phyloP scores from a whole-genome alignment of 495 filamentous ascomycete genomes.

The Cetradonia linearis region DNA sequence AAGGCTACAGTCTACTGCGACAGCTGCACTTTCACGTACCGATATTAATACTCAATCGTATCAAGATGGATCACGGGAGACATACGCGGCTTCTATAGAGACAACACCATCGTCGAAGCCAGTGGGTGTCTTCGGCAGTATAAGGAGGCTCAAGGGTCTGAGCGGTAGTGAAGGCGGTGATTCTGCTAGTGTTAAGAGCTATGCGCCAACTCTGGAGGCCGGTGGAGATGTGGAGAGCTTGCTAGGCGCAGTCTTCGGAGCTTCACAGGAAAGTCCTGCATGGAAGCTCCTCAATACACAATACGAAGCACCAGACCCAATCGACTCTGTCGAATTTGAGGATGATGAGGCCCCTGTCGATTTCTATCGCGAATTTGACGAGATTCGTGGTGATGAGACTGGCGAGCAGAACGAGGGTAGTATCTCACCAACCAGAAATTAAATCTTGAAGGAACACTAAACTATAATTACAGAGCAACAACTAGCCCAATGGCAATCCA shows the following conservation, averaged over 20 bases:
- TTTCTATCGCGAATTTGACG: slow-evolving; percentile 69
- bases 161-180: slow-evolving; percentile 61
- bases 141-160: slow-evolving; percentile 39
- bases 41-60: slow-evolving; percentile 66
- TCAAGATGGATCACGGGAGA: slow-evolving; percentile 53
- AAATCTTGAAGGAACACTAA: slow-evolving; percentile 10
- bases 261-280: slow-evolving; percentile 43
- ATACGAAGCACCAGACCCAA: slow-evolving; percentile 47
- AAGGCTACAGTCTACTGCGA: slow-evolving; percentile 59
- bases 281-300: slow-evolving; percentile 51
- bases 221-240: slow-evolving; percentile 74
- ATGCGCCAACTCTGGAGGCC: slow-evolving; percentile 60
- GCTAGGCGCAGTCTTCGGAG: slow-evolving; percentile 55
- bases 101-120: slow-evolving; percentile 31
- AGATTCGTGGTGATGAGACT: slow-evolving; percentile 54
- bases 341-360: slow-evolving; percentile 47
- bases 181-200: slow-evolving; percentile 72
- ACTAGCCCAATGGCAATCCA: slow-evolving; percentile 66
- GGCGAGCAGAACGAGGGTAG: slow-evolving; percentile 59
- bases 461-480: slow-evolving; percentile 44
- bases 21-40: slow-evolving; percentile 69
- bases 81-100: slow-evolving; percentile 40
- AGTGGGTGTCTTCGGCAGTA: slow-evolving; percentile 34
- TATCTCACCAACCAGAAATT: slow-evolving; percentile 15
- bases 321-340: slow-evolving; percentile 38